Evolutionary conservation across 441 rosid genomes (phyloP).

Genomic region (Erodium texanum): DNA sequence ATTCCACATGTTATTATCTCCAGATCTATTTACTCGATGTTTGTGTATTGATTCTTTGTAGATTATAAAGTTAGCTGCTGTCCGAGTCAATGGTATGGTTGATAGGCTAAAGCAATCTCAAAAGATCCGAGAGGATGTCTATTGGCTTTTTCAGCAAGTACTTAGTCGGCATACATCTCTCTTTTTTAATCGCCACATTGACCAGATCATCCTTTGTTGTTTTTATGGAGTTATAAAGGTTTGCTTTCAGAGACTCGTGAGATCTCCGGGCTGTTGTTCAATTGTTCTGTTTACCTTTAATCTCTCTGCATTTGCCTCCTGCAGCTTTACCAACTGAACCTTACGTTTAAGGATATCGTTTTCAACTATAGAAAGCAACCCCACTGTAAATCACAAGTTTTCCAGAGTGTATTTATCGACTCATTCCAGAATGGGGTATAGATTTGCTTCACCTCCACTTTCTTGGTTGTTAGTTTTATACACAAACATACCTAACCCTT

Average conservation of each 20-base stretch:
- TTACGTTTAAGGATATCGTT: conserved; percentile 80
- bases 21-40: neutral
- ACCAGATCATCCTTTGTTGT: conserved; percentile 96
- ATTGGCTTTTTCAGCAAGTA: conserved; percentile 71
- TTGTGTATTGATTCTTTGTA: conserved; percentile 15
- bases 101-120: conserved; percentile 84
- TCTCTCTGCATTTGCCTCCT: conserved; percentile 14
- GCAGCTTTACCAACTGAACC: conserved; percentile 74
- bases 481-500: conserved; percentile 24
- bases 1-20: neutral
- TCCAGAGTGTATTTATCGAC: conserved; percentile 78
- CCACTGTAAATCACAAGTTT: conserved; percentile 87
- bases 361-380: conserved; percentile 93
- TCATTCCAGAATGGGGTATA: conserved; percentile 58
- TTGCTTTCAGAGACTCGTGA: conserved; percentile 20
- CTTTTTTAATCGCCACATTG: conserved; percentile 88
- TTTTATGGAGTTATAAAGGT: conserved; percentile 93
- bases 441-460: conserved; percentile 10
- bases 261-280: conserved; percentile 17
- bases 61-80: conserved; percentile 94
- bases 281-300: neutral
- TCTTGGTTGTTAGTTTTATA: neutral
- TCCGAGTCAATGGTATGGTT: conserved; percentile 89
- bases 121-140: conserved; percentile 75
- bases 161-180: conserved; percentile 67